These are phyloP conservation scores for Trichomonascaceae sp. DNA, from an alignment of 1,139 yeast species.

Conservation along the genomic window DNA sequence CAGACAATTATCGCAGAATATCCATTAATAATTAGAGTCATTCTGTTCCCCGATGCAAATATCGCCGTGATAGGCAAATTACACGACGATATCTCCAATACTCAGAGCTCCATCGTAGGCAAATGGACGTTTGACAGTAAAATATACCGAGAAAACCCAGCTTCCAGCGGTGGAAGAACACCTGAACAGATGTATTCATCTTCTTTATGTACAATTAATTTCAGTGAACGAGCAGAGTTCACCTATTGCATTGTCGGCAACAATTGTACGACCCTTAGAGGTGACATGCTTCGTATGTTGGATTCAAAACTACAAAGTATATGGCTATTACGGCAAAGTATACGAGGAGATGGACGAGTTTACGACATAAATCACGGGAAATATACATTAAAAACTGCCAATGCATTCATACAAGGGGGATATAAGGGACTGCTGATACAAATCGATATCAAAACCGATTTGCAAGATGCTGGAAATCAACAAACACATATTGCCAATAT, in stretches of 20 bases:
- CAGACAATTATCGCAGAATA: not conserved
- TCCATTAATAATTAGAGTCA: conserved; percentile 33
- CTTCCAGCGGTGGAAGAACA: conserved; percentile 18
- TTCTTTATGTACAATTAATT: conserved; percentile 51
- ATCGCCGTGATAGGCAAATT: conserved; percentile 61
- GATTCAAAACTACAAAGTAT: conserved; percentile 57
- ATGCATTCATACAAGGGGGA: conserved; percentile 66
- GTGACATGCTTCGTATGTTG: conserved; percentile 29
- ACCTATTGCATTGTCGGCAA: conserved; percentile 49
- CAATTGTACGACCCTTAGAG: conserved; percentile 26
- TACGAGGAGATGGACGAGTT: conserved; percentile 68
- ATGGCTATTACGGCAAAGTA: conserved; percentile 67
- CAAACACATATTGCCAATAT: conserved; percentile 1
- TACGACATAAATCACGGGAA: conserved; percentile 38
- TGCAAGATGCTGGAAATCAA: conserved; percentile 3
- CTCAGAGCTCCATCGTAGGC: conserved; percentile 52
- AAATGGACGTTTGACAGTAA: conserved; percentile 62
- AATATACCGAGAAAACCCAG: conserved; percentile 54
- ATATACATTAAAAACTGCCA: conserved; percentile 51
- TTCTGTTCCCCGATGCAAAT: conserved; percentile 50
- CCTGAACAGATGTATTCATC: conserved; percentile 1
- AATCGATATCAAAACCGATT: conserved; percentile 29
- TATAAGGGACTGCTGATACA: conserved; percentile 67
- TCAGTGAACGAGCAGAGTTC: conserved; percentile 49
- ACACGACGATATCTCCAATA: conserved; percentile 61